Base-by-base conservation (phyloP, 2,329 filamentous ascomycete species). In the Trichoderma citrinoviride region DNA sequence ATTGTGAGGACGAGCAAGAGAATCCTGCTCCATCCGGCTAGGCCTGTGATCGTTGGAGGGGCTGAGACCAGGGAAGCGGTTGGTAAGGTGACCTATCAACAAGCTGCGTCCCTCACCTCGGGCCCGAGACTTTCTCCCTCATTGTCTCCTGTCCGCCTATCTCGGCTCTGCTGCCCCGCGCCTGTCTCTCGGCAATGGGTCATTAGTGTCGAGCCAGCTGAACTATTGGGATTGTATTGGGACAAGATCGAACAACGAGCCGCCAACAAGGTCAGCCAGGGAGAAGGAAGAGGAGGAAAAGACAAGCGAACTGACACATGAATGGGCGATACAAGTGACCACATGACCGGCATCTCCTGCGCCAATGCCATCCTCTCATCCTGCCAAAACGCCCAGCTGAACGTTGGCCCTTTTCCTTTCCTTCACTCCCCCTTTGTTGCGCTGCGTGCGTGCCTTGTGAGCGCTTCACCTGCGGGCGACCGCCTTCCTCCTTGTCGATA, bases 261-360 rank as follows among this genome's bases (percentile, higher is more conserved):
- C 33, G 23, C 21, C 40, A 50, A 50, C 33, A 60, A 25, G 29
- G 17, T 21, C 40, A 41, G 15, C 19, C 52, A 37, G 37, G 27
- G 27, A 25, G 52, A 37, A 25, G 14, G 14, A 25, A n/a, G 29
- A 60, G 19, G 46, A 60, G 21, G 15, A 7, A 27, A 7, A 49
- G 7, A n/a, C 29, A 40, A 41, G 1, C 1, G 10, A 3, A 37
- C 10, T 37, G 15, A 29, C 17, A 29, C 19, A 19, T 46, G 21
- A 60, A 47, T 49, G 7, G 44, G 56, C 46, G 25, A 50, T 27
- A 29, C 37, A 41, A 25, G 46, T 2, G n/a, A 43, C 58, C 56
- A 61, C 58, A 61, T 61, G 58, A 61, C 58, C 47, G 6, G 19
- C 37, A 21, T 44, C 58, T 61, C 58, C 58, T 61, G 58, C 58